phyloP scores from a whole-genome alignment of 2,329 filamentous ascomycete species.

The Incumbomyces lentus region DNA sequence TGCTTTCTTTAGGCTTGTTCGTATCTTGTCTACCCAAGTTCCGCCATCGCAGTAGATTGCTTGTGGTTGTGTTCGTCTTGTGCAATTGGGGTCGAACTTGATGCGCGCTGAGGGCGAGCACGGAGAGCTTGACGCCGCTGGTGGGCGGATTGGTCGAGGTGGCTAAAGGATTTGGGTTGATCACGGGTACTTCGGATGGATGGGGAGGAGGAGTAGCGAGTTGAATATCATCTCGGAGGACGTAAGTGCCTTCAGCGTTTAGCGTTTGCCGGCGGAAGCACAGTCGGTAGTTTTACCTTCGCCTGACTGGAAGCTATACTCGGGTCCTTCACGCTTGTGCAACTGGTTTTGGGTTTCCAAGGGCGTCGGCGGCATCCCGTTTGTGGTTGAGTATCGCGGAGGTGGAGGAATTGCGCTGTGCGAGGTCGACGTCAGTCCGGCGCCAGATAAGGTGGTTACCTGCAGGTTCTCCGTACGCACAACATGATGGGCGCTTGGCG shows the following conservation, averaged over 20 bases:
- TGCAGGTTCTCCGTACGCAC: conserved; percentile 16
- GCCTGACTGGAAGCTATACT: conserved; percentile 83
- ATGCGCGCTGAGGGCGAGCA: conserved; percentile 60
- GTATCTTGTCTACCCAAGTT: conserved; percentile 18
- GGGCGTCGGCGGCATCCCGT: conserved; percentile 59
- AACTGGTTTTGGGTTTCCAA: conserved; percentile 92
- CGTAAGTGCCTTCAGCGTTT: conserved; percentile 62
- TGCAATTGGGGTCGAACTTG: conserved; percentile 37
- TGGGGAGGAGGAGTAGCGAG: conserved; percentile 91
- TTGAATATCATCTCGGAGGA: conserved; percentile 79
- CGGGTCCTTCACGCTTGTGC: conserved; percentile 65
- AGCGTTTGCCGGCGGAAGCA: background rate
- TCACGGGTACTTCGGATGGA: conserved; percentile 77
- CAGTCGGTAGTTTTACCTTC: conserved; percentile 53
- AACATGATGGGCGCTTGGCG: conserved; percentile 16
- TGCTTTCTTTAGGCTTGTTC: conserved; percentile 22
- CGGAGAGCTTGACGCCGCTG: conserved; percentile 71
- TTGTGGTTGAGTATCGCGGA: conserved; percentile 63
- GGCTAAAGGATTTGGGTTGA: conserved; percentile 83
- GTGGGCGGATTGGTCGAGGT: conserved; percentile 77
- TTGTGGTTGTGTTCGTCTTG: conserved; percentile 43
- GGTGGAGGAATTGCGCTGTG: conserved; percentile 72
- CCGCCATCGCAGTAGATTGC: conserved; percentile 25
- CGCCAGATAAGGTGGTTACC: background rate
- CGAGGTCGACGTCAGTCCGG: background rate